Evolutionary conservation across 768 basidiomycete species (phyloP).

Genomic region (Rhodosporidiobolus odoratus): DNA sequence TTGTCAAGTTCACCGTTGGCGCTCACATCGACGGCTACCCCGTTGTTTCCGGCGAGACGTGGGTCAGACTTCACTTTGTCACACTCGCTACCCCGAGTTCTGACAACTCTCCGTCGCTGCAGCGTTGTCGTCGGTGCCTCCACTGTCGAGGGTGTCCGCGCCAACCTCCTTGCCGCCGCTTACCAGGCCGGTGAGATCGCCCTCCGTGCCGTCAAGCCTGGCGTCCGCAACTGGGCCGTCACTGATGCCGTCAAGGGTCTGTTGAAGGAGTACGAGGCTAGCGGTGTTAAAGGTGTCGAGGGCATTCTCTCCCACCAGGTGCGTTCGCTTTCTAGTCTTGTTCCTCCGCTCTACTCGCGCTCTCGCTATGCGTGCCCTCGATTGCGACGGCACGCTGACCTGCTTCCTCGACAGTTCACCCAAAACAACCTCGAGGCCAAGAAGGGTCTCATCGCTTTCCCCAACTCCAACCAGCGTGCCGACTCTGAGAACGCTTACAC

Average conservation of each 20-base stretch:
- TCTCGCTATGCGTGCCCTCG: not conserved
- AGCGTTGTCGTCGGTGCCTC: slow-evolving; percentile 71
- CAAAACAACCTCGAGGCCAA: slow-evolving; percentile 91
- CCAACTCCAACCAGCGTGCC: slow-evolving; percentile 69
- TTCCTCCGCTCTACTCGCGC: not conserved
- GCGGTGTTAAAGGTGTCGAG: slow-evolving; percentile 89
- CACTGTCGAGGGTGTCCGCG: slow-evolving; percentile 71
- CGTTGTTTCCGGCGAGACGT: slow-evolving; percentile 83
- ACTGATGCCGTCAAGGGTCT: slow-evolving; percentile 77
- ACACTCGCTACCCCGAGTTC: not conserved
- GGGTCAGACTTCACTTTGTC: not conserved
- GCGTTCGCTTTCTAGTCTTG: not conserved
- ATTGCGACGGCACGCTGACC: not conserved
- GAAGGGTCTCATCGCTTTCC: slow-evolving; percentile 71
- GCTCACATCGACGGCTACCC: slow-evolving; percentile 98
- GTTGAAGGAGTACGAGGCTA: slow-evolving; percentile 55
- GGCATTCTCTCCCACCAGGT: slow-evolving; percentile 51
- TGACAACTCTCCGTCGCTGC: not conserved
- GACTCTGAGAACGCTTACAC: slow-evolving; percentile 71
- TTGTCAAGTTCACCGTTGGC: slow-evolving; percentile 93
- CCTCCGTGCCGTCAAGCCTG: slow-evolving; percentile 67
- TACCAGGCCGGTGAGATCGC: slow-evolving; percentile 88
- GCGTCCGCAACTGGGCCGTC: slow-evolving; percentile 90
- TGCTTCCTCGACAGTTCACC: slow-evolving; percentile 51
- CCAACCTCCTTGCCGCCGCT: slow-evolving; percentile 89